Conservation (phyloP, 176 grass and related monocot species). For the Aegilops bicornis region DNA sequence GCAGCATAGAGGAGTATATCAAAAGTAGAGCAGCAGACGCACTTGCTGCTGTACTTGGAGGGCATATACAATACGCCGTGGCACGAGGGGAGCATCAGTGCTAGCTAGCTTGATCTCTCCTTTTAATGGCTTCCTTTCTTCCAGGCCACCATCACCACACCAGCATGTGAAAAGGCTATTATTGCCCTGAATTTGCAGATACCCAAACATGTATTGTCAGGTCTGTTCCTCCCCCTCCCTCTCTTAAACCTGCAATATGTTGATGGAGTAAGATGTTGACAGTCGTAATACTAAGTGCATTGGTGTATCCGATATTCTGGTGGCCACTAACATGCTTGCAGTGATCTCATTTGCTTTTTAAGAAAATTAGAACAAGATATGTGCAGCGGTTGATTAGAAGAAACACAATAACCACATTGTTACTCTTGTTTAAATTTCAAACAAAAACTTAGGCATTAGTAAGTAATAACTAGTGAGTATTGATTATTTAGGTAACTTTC, state of each 20-base stretch:
- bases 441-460: background rate
- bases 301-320: background rate
- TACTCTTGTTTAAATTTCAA: background rate
- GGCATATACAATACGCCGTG: slow-evolving; percentile 2
- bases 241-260: background rate
- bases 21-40: slow-evolving; percentile 17
- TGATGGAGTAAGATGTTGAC: background rate
- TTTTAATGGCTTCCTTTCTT: slow-evolving; percentile 23
- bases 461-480: background rate
- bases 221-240: background rate
- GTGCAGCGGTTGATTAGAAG: background rate
- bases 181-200: background rate
- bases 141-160: background rate
- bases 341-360: background rate
- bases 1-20: background rate
- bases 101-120: slow-evolving; percentile 4
- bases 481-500: background rate
- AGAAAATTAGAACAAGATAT: background rate
- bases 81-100: slow-evolving; percentile 17
- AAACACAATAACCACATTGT: slow-evolving; percentile 5
- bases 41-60: slow-evolving; percentile 23
- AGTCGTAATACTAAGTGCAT: background rate
- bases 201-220: background rate
- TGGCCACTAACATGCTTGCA: background rate
- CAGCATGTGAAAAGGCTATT: background rate